Evolutionary conservation across 305 asterid species (phyloP), one percentile per base, ranked within the genome.

Genomic region (Fraxinus platypoda): DNA sequence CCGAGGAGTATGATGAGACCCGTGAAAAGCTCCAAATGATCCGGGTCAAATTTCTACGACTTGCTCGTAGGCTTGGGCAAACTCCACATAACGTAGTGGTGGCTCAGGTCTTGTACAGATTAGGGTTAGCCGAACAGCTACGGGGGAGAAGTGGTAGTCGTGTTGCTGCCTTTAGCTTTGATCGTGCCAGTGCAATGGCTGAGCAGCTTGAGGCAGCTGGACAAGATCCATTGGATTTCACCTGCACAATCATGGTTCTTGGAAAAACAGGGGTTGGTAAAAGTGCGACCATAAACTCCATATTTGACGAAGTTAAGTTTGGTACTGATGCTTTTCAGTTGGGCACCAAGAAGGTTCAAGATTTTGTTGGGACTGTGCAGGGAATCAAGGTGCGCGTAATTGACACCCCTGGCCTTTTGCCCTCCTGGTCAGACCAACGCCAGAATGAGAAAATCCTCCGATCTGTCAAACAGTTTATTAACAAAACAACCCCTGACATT

Each of bases 11-110:
- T 82, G 99, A 96, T 46, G 99, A 96, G 86, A 96, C 98, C 75
- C 97, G 98, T 26, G 99, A 96, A 84, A 96, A 96, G 84, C 98
- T 96, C 86, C 99, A 96, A 88, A 96, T 93, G 98, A 96, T 96
- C 80, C 94, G 99, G 26, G 98, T 96, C 68, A 95, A 94, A 86
- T 95, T 95, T 90, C 87, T 95, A 76, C 97, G 99, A 28, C 98
- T 95, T 81, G 98, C 99, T 49, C 92, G 88, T 84, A 90, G 99
- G 79, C 96, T 93, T 25, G 99, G 99, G 81, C 99, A 94, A 88
- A 95, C 98, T 77, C 95, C 98, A n/a, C 99, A 95, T 83, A 95
- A 95, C 79, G 98, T 94, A 81, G 99, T 95, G 72, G 99, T 95
- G 83, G 98, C 99, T 74, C 98, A 95, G 85, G 99, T 95, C 82